A percentile compares a stretch with the other conserved stretches of the same genome.
phyloP scores from a whole-genome alignment of 345 rosid species.

The Eucalyptus coolabah region DNA sequence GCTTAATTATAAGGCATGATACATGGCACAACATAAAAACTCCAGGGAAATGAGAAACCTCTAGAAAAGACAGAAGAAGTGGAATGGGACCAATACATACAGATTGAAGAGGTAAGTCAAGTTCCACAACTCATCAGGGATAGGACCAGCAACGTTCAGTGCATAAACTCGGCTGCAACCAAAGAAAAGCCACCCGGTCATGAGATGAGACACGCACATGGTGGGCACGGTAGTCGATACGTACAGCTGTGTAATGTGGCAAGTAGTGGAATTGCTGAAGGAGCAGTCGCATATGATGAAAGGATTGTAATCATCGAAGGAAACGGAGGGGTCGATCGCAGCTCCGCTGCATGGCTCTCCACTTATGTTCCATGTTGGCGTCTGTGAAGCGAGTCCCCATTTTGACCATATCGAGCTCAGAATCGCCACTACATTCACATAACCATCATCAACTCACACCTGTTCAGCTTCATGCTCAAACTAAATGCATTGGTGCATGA shows the following conservation, averaged over 20 bases:
- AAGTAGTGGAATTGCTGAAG: conserved; percentile 5
- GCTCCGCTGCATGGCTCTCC: conserved; percentile 5
- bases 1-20: neutral
- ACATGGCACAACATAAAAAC: neutral
- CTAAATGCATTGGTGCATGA: neutral
- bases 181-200: neutral
- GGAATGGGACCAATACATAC: neutral
- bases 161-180: conserved; percentile 20
- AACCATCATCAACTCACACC: neutral
- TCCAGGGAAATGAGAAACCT: neutral
- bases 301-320: conserved; percentile 20
- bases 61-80: neutral
- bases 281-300: conserved; percentile 54
- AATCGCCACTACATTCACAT: conserved; percentile 5
- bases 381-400: neutral
- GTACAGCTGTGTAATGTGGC: conserved; percentile 28
- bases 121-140: conserved; percentile 49
- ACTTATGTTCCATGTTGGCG: neutral
- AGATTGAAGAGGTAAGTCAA: conserved; percentile 27
- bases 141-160: conserved; percentile 8
- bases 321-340: conserved; percentile 14
- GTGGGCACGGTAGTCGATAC: neutral
- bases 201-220: neutral
- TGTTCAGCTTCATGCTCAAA: neutral
- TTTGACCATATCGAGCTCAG: neutral